phyloP scores from a whole-genome alignment of 495 filamentous ascomycete genomes.

The Penicillium maclennaniae region DNA sequence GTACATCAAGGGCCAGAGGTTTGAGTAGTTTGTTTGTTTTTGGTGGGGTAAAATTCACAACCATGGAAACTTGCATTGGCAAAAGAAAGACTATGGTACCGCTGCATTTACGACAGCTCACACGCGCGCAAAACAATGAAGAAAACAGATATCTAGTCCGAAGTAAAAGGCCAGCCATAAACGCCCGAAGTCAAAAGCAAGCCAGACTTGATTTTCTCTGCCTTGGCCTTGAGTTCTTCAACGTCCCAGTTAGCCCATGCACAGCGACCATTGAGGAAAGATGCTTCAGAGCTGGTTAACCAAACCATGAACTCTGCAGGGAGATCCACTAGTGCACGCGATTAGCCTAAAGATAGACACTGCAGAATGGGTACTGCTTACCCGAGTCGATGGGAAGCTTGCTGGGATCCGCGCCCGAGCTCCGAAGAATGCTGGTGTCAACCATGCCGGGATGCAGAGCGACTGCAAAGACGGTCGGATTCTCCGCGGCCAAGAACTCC shows the following conservation, averaged over 20 bases:
- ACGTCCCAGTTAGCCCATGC: constrained; percentile 55
- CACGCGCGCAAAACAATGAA: not conserved
- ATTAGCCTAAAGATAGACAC: not conserved
- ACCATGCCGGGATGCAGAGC: constrained; percentile 42
- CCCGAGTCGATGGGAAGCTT: constrained; percentile 30
- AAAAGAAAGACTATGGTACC: not conserved
- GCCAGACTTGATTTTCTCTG: constrained; percentile 33
- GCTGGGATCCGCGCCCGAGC: constrained; percentile 18
- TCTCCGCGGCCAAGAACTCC: constrained; percentile 39
- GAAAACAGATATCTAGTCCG: not conserved
- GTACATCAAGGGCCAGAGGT: not conserved
- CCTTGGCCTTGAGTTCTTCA: constrained; percentile 43
- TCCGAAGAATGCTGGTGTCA: constrained; percentile 29
- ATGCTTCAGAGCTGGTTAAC: constrained; percentile 46
- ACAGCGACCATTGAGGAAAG: constrained; percentile 46
- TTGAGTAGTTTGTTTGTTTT: not conserved
- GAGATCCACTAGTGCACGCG: constrained; percentile 27
- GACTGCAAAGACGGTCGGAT: constrained; percentile 33
- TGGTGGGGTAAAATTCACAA: not conserved
- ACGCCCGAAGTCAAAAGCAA: constrained; percentile 10
- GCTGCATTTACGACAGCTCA: not conserved
- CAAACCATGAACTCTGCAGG: constrained; percentile 46
- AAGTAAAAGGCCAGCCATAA: constrained; percentile 16
- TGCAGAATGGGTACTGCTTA: constrained; percentile 1
- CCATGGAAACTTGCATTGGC: not conserved